A percentile compares a stretch with the other conserved stretches of the same genome.
These are phyloP conservation scores for Fraxinus angustifolia DNA, from an alignment of 305 asterid species.

Conservation along the genomic window DNA sequence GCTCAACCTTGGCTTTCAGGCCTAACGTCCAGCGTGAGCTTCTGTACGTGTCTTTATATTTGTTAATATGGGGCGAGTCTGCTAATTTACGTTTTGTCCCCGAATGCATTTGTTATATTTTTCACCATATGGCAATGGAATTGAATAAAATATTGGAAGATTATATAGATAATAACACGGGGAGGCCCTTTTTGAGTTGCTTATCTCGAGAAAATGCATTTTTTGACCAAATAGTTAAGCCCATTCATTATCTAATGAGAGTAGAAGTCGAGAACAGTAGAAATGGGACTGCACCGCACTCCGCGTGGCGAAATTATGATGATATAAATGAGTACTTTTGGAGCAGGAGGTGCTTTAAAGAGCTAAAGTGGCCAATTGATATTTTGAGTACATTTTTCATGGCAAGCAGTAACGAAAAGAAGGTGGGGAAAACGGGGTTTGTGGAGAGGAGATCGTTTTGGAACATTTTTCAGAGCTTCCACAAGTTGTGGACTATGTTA, in stretches of 20 bases:
- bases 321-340: conserved; percentile 72
- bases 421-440: conserved; percentile 69
- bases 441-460: conserved; percentile 72
- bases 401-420: conserved; percentile 58
- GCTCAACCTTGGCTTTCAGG: conserved; percentile 28
- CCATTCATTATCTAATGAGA: conserved; percentile 64
- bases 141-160: conserved; percentile 83
- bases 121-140: conserved; percentile 91
- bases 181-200: conserved; percentile 73
- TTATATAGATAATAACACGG: conserved; percentile 85
- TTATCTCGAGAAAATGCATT: conserved; percentile 79
- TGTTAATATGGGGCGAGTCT: conserved; percentile 96
- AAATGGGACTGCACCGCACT: conserved; percentile 78
- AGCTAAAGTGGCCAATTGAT: conserved; percentile 63
- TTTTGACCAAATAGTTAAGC: conserved; percentile 63
- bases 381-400: conserved; percentile 50
- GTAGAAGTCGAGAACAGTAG: conserved; percentile 79
- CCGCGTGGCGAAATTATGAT: conserved; percentile 69
- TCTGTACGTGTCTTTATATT: conserved; percentile 67
- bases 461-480: conserved; percentile 59
- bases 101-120: conserved; percentile 75
- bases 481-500: conserved; percentile 88
- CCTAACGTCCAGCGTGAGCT: conserved; percentile 74
- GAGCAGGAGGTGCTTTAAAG: conserved; percentile 68
- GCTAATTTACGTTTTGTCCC: conserved; percentile 89